Percentiles rank a stretch among this genome's conserved stretches.
Evolutionary conservation across 164 flowering plant genomes (phyloP).

Genomic region (Nymphaea colorata): DNA sequence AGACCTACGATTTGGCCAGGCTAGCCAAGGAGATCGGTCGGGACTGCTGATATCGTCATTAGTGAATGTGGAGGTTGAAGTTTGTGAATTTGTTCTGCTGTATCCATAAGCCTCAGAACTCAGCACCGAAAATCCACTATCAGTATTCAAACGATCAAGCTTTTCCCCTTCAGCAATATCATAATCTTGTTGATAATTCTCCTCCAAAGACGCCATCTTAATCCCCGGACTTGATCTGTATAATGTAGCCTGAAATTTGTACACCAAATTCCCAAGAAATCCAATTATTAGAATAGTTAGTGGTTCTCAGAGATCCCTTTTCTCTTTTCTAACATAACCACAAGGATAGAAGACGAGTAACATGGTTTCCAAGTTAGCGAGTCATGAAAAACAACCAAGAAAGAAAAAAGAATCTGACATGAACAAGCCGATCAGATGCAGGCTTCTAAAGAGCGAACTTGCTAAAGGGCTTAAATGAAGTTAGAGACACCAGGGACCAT

Average conservation of each 20-base stretch:
- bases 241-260: background rate
- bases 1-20: conserved; percentile 29
- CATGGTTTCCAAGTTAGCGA: too few species aligned
- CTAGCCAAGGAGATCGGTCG: conserved; percentile 43
- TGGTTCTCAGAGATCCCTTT: background rate
- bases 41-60: conserved; percentile 40
- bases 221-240: background rate
- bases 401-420: background rate
- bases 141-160: conserved; percentile 35
- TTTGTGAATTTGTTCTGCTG: conserved; percentile 59
- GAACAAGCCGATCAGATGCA: background rate
- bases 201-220: background rate
- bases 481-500: too few species aligned
- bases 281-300: background rate
- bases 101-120: conserved; percentile 44
- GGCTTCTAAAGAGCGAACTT: background rate
- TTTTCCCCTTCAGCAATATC: conserved; percentile 12
- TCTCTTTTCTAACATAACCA: background rate
- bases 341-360: too few species aligned
- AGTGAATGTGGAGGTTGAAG: conserved; percentile 49
- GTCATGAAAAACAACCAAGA: too few species aligned
- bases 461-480: background rate
- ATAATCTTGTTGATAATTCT: background rate
- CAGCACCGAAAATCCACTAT: conserved; percentile 27
- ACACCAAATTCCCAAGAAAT: background rate